phyloP scores from a whole-genome alignment of 805 yeast genomes.

The Scheffersomyces spartinae region DNA sequence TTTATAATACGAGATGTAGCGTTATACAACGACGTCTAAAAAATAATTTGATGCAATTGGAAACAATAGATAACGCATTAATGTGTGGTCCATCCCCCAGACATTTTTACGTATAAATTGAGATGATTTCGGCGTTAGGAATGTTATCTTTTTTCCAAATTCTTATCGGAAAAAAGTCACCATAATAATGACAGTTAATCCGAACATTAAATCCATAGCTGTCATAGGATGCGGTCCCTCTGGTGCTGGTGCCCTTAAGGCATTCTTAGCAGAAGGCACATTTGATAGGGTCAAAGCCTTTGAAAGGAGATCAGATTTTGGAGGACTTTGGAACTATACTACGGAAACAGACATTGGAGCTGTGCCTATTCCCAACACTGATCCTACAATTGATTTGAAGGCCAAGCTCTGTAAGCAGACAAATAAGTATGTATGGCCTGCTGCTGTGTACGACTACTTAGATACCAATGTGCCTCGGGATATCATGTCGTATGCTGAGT shows the following conservation, averaged over 20 bases:
- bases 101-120: too few species aligned
- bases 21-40: too few species aligned
- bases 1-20: too few species aligned
- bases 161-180: too few species aligned
- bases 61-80: too few species aligned
- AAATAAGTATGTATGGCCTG: slow-evolving; percentile 27
- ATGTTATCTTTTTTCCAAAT: too few species aligned
- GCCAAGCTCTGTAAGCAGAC: slow-evolving; percentile 4
- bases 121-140: too few species aligned
- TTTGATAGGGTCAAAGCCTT: slow-evolving; percentile 41
- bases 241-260: slow-evolving; percentile 57
- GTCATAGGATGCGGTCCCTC: slow-evolving; percentile 74
- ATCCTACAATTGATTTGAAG: slow-evolving; percentile 8
- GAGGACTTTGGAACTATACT: slow-evolving; percentile 72
- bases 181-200: too few species aligned
- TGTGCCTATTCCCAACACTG: slow-evolving; percentile 11
- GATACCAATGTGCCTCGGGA: slow-evolving; percentile 60
- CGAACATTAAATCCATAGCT: slow-evolving; percentile 33
- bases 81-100: too few species aligned
- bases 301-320: slow-evolving; percentile 48
- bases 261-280: slow-evolving; percentile 40
- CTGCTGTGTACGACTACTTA: slow-evolving; percentile 51
- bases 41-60: too few species aligned
- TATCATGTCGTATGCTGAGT: slow-evolving; percentile 54
- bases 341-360: slow-evolving; percentile 12